Evolutionary conservation across 139 green algal species (phyloP), one percentile per base, ranked within the genome.

Genomic region (Marvania coccoides): DNA sequence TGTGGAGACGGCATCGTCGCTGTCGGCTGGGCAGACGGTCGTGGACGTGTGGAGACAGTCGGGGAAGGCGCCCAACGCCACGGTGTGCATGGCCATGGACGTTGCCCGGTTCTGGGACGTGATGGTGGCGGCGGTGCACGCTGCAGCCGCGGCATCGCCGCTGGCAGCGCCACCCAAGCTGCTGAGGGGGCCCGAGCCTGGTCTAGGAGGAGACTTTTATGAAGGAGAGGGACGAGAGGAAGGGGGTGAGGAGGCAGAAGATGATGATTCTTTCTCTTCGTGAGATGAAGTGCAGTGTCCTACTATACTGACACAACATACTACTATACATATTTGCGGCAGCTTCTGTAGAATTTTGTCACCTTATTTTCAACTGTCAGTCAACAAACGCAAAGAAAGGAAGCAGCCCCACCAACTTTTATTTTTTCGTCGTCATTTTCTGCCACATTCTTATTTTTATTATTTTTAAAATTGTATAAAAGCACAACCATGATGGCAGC

Each of bases 11-110:
- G 2, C 3, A 1, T 89, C 76, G 12, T 12, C 42, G 0, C 68
- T 95, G 5, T 78, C 58, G 1, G 53, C 76, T 31, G 91, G 91
- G 0, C 90, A 96, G 75, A 96, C 91, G 1, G 82, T 97, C 3
- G 84, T 79, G 23, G 91, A 97, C 73, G 36, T 90, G 7, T 92
- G 85, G 82, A 23, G 71, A 39, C 75, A 84, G 56, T 81, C 48
- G n/a, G 58, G 45, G 3, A 23, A 15, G 39, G 67, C 73, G 6
- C 64, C 74, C 14, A 96, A 96, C 74, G 86, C 73, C 58, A 45
- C 40, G 5, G 88, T 96, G 14, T 86, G 78, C 58, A 75, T 75
- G 62, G 56, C 26, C 0, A 77, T 82, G 61, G 66, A 83, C 38
- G 56, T 67, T 3, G 70, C 36, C 8, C 33, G n/a, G n/a, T 83